Conservation (phyloP, 805 yeast genomes). For the Candida nemodendra region DNA sequence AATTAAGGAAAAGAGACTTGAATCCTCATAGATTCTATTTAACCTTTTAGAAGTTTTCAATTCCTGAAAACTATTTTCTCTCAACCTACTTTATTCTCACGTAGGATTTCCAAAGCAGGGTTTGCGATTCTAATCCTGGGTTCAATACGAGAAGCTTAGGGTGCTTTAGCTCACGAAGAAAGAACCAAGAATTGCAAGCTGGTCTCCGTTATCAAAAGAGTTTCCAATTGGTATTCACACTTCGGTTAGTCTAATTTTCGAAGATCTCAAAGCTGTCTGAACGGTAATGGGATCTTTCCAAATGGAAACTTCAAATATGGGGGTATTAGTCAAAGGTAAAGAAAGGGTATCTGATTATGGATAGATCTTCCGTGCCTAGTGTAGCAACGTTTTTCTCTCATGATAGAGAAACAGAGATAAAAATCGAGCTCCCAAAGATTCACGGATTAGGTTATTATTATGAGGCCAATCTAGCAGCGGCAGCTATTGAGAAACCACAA, state of each 20-base stretch:
- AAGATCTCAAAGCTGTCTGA: conserved; percentile 38
- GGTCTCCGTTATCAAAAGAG: conserved; percentile 31
- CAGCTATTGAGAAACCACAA: conserved; percentile 42
- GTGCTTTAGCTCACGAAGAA: conserved; percentile 32
- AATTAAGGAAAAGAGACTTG: too few relatives aligned
- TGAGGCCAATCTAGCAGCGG: conserved; percentile 58
- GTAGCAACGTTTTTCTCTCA: conserved; percentile 29
- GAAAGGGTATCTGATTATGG: conserved; percentile 16
- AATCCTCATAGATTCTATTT: too few relatives aligned
- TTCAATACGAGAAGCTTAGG: conserved; percentile 38
- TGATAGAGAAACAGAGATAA: conserved; percentile 20
- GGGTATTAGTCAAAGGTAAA: conserved; percentile 23
- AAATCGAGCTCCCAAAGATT: conserved; percentile 31
- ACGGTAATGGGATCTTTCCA: conserved; percentile 32
- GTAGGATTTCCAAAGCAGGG: conserved; percentile 14
- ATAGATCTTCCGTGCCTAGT: conserved; percentile 22
- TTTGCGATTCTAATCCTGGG: conserved; percentile 39
- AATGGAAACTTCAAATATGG: conserved; percentile 4
- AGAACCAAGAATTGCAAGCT: conserved; percentile 24
- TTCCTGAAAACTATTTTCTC: too few relatives aligned
- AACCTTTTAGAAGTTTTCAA: too few relatives aligned
- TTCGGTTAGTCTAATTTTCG: conserved; percentile 37
- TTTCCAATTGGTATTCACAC: conserved; percentile 42
- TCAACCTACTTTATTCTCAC: conserved; percentile 6
- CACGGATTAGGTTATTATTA: conserved; percentile 46